Base-by-base conservation (phyloP, 2,329 filamentous ascomycete species). In the Aspergillus intermedius region DNA sequence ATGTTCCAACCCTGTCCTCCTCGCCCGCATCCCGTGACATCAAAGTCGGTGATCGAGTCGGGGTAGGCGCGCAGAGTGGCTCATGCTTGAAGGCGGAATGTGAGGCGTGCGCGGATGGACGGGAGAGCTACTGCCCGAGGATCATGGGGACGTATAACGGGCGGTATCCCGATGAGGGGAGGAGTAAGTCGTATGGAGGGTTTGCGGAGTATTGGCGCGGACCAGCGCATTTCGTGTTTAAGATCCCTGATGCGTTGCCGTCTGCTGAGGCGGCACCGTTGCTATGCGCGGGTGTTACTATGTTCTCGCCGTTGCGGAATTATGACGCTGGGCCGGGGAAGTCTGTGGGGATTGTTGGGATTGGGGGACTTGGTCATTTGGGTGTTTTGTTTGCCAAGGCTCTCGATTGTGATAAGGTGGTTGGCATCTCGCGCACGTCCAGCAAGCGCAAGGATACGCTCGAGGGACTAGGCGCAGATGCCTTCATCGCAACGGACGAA, bases 221-320 rank as follows among this genome's bases (percentile, higher is more conserved):
- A 0, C 75, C 76, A 1, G 72, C 69, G 13, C 77, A 80, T 56
- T 90, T 88, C 54, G 76, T 75, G 0, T 69, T 82, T 58, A 75
- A 70, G 59, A 81, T 83, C 49, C 80, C 80, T 0, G 72, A 76
- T 12, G 61, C 52, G 0, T 53, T 83, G 23, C 58, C 67, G 1
- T 74, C 70, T 25, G 74, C 72, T 8, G 71, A 76, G 49, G 80
- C 78, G 1, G 79, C 86, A 1, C 87, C 87, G 1, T 82, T 93
- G 73, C 75, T 91, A 23, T 91, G 88, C 61, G 88, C 82, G 1
- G 88, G 88, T 1, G 77, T 91, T 46, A 93, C 88, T 0, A 78
- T 84, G 0, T 93, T 80, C 62, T 78, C 79, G 4, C 87, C 88
- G 0, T 68, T 93, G 13, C 77, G 77, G 44, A 77, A 83, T 23